Evolutionary conservation across 495 filamentous ascomycete genomes (phyloP), one percentile per base, ranked within the genome.

Genomic region (Penicillium arizonense): DNA sequence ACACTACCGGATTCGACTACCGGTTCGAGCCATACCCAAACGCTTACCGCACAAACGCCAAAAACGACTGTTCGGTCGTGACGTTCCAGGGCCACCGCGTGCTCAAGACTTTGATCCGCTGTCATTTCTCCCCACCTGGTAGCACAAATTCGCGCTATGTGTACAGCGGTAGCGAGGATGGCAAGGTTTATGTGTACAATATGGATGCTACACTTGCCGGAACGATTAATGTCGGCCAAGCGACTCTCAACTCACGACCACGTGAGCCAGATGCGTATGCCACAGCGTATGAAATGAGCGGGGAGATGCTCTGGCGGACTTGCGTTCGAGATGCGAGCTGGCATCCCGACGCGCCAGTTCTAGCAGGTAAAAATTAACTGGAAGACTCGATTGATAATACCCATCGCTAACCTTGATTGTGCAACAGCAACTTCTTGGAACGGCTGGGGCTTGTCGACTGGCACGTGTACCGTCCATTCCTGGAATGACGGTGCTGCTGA

Each of bases 131-230:
- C 42, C 94, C 94, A 7, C 87, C 90, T 0, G 83, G 78, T 11
- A 94, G 89, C 70, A 93, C 92, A 13, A 86, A 96, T 62, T 91
- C 89, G 14, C 82, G 90, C 60, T 98, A 97, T 63, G 89, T 98
- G 16, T 98, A 96, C 68, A 86, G 84, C 16, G 94, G 94, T 3
- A 92, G 87, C 58, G 82, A 87, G 45, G 90, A 97, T 61, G 94
- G 94, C 35, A 85, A 83, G 43, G 88, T 96, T 2, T 92, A 90
- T 52, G 81, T 98, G 42, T 98, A 89, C 77, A 98, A 98, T 55
- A 71, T 97, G 70, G 94, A 98, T 64, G 91, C 89, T 26, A 97
- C 93, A 1, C 59, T 89, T n/a, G 90, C 89, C 0, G 83, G 78
- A 3, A 85, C 81, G 39, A 83, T 98, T 34, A 86, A 97, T 63